phyloP scores from a whole-genome alignment of 2,329 filamentous ascomycete species.

The Alternaria sp. region DNA sequence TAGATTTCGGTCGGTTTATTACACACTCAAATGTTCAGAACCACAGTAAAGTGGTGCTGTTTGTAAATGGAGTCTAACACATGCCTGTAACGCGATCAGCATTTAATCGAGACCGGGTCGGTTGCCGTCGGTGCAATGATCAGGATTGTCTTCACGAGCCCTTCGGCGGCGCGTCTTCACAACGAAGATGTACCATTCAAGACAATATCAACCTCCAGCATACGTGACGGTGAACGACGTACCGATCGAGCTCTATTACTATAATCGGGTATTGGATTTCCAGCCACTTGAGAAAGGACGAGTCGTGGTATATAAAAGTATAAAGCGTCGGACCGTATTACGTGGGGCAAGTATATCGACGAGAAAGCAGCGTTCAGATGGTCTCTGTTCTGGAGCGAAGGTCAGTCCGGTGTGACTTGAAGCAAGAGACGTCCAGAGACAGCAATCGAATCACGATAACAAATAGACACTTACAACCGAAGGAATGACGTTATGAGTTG shows the following conservation, averaged over 20 bases:
- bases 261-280: constrained; percentile 1
- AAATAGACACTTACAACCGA: constrained; percentile 20
- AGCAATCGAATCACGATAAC: not conserved
- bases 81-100: constrained; percentile 37
- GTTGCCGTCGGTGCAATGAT: not conserved
- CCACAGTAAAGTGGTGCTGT: constrained; percentile 44
- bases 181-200: not conserved
- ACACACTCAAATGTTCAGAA: constrained; percentile 20
- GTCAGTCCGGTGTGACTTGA: constrained; percentile 16
- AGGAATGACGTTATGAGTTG: constrained; percentile 3
- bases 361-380: constrained; percentile 2
- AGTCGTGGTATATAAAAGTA: constrained; percentile 1
- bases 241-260: constrained; percentile 13
- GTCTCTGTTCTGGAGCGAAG: constrained; percentile 2
- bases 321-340: constrained; percentile 9
- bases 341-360: constrained; percentile 1
- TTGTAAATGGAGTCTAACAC: constrained; percentile 29
- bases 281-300: not conserved
- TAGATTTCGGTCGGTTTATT: not conserved
- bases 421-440: not conserved
- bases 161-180: not conserved
- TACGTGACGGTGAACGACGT: constrained; percentile 3
- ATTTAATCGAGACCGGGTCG: not conserved
- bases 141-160: not conserved
- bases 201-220: not conserved